Conservation (phyloP, 192 early-diverging fungal genomes). For the Coemansia sp. region DNA sequence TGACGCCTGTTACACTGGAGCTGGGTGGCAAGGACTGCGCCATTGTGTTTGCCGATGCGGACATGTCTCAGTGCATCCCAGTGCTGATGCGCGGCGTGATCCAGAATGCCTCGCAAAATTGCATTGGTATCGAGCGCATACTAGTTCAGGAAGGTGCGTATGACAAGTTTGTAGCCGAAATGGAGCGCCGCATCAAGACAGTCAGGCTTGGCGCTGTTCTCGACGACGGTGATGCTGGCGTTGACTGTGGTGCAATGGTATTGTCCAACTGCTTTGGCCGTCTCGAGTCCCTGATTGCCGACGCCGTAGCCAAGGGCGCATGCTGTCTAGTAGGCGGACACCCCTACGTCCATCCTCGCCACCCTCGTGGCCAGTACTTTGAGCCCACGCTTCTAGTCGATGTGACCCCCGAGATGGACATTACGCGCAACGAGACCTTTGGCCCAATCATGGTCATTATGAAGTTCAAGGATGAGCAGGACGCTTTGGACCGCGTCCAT, state of each 20-base stretch:
- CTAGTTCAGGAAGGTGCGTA: constrained; percentile 72
- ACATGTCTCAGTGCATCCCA: constrained; percentile 67
- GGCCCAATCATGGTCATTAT: constrained; percentile 82
- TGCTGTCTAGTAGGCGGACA: constrained; percentile 71
- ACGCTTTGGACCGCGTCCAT: constrained; percentile 72
- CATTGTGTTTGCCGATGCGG: constrained; percentile 75
- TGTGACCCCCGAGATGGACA: constrained; percentile 75
- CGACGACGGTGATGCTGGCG: constrained; percentile 60
- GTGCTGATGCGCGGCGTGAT: constrained; percentile 83
- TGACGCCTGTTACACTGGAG: constrained; percentile 88
- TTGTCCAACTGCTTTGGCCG: constrained; percentile 62
- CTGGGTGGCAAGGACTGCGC: constrained; percentile 91
- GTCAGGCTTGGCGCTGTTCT: constrained; percentile 74
- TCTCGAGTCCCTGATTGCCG: constrained; percentile 69
- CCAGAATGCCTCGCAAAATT: constrained; percentile 90
- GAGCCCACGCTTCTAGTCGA: constrained; percentile 78
- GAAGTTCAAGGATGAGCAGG: constrained; percentile 68
- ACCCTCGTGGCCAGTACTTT: constrained; percentile 81
- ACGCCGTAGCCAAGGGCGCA: constrained; percentile 80
- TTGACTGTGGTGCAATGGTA: constrained; percentile 87
- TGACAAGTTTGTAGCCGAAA: constrained; percentile 69
- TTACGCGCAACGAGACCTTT: constrained; percentile 76
- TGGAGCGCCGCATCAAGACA: constrained; percentile 59
- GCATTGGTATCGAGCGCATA: constrained; percentile 86
- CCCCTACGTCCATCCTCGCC: constrained; percentile 67